Evolutionary conservation across 768 basidiomycete genomes (phyloP).

Genomic region (Phanerochaete carnosa): DNA sequence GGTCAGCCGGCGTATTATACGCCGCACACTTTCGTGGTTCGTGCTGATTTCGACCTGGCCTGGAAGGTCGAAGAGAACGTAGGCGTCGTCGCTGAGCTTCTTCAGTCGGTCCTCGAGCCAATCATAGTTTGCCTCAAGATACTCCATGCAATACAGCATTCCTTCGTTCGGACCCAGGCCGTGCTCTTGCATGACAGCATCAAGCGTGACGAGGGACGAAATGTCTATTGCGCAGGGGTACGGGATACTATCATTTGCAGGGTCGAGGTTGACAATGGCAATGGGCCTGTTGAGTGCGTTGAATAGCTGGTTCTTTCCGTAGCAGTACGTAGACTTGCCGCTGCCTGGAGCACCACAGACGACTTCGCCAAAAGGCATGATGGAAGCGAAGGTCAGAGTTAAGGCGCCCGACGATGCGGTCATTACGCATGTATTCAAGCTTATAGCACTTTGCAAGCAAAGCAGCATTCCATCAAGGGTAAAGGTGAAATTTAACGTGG

Average conservation of each 20-base stretch:
- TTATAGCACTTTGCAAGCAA: too few relatives aligned
- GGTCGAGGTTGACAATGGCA: constrained; percentile 92
- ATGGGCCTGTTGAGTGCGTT: constrained; percentile 84
- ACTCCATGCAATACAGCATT: constrained; percentile 96
- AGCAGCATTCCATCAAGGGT: too few relatives aligned
- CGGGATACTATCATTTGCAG: constrained; percentile 95
- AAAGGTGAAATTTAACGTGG: too few relatives aligned
- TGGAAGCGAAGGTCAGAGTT: neutral
- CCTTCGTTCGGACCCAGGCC: constrained; percentile 93
- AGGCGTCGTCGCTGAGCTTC: constrained; percentile 68
- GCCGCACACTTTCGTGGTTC: constrained; percentile 87
- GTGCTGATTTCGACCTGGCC: constrained; percentile 97
- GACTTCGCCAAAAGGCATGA: constrained; percentile 86
- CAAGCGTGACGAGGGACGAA: constrained; percentile 78
- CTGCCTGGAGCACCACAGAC: constrained; percentile 85
- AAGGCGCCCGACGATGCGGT: too few relatives aligned
- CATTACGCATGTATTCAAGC: too few relatives aligned
- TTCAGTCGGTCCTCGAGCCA: constrained; percentile 71
- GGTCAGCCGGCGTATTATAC: constrained; percentile 64
- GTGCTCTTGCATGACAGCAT: constrained; percentile 82
- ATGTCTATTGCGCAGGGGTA: constrained; percentile 88
- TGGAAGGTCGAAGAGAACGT: constrained; percentile 92
- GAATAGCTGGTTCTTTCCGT: constrained; percentile 86
- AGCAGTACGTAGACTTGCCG: constrained; percentile 87
- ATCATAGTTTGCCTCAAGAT: constrained; percentile 94